phyloP scores from a whole-genome alignment of 768 basidiomycete genomes.

The Mycena maculata region DNA sequence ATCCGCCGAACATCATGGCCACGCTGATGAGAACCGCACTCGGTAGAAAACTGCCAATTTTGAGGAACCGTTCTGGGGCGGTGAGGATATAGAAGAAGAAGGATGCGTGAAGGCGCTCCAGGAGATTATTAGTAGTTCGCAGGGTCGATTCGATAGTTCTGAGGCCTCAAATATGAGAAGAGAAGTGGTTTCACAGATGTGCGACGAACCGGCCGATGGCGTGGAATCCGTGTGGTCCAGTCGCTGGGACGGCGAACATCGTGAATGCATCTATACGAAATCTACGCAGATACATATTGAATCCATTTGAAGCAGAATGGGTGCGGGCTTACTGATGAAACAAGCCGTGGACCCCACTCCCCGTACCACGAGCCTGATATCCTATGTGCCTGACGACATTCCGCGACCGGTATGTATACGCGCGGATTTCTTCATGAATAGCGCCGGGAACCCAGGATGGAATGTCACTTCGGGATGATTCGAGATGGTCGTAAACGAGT shows the following conservation, averaged over 20 bases:
- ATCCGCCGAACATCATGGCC: conserved; percentile 86
- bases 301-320: background rate
- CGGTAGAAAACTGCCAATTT: conserved; percentile 92
- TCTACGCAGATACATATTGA: conserved; percentile 51
- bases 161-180: background rate
- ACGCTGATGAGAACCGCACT: conserved; percentile 87
- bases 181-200: conserved; percentile 22
- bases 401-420: conserved; percentile 67
- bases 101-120: conserved; percentile 96
- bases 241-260: conserved; percentile 86
- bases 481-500: conserved; percentile 82
- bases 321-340: conserved; percentile 85
- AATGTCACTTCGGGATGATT: conserved; percentile 50
- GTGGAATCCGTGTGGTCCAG: conserved; percentile 95
- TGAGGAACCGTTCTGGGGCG: conserved; percentile 73
- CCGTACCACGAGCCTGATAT: conserved; percentile 82
- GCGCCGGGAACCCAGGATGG: conserved; percentile 60
- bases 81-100: conserved; percentile 96
- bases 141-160: conserved; percentile 90
- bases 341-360: conserved; percentile 91
- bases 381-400: conserved; percentile 78
- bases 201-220: conserved; percentile 82
- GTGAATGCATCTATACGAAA: conserved; percentile 97
- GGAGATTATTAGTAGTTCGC: conserved; percentile 91
- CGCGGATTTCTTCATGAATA: conserved; percentile 58